Evolutionary conservation across 1,139 yeast genomes (phyloP).

Genomic region (Yamadazyma oceani): DNA sequence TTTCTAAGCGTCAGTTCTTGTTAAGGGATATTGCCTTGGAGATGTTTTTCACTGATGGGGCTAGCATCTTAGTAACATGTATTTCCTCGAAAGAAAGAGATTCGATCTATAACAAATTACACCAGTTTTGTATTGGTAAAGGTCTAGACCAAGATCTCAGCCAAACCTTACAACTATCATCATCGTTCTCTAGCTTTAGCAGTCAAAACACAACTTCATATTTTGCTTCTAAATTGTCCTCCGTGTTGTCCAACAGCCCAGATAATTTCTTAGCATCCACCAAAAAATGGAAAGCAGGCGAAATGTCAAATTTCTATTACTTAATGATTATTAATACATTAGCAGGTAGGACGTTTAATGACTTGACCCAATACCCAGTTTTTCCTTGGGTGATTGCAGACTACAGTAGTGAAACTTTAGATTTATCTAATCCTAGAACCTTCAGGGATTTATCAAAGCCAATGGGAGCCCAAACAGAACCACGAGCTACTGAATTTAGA

Average conservation of each 20-base stretch:
- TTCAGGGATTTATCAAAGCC: constrained; percentile 80
- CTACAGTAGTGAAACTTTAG: constrained; percentile 64
- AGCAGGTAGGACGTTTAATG: constrained; percentile 87
- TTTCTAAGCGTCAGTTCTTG: constrained; percentile 71
- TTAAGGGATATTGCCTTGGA: constrained; percentile 79
- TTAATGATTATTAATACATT: constrained; percentile 74
- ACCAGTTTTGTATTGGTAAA: constrained; percentile 45
- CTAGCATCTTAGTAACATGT: constrained; percentile 63
- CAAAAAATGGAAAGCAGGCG: constrained; percentile 70
- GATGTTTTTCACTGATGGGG: constrained; percentile 70
- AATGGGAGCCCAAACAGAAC: constrained; percentile 78
- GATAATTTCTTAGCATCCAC: constrained; percentile 53
- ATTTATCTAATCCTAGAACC: constrained; percentile 56
- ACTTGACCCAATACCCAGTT: constrained; percentile 83
- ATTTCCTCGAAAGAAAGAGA: constrained; percentile 54
- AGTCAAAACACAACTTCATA: constrained; percentile 13
- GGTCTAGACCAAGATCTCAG: constrained; percentile 53
- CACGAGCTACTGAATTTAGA: constrained; percentile 58
- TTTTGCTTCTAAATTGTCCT: constrained; percentile 34
- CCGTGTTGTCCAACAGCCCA: constrained; percentile 31
- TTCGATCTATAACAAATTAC: constrained; percentile 47
- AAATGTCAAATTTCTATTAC: constrained; percentile 78
- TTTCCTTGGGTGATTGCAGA: constrained; percentile 91
- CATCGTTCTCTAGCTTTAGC: constrained; percentile 20
- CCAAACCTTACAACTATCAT: constrained; percentile 50